Percentiles rank a stretch among this genome's conserved stretches.
These are phyloP conservation scores for Flaveria brownii DNA, from an alignment of 129 eudicot genomes.

Conservation along the genomic window DNA sequence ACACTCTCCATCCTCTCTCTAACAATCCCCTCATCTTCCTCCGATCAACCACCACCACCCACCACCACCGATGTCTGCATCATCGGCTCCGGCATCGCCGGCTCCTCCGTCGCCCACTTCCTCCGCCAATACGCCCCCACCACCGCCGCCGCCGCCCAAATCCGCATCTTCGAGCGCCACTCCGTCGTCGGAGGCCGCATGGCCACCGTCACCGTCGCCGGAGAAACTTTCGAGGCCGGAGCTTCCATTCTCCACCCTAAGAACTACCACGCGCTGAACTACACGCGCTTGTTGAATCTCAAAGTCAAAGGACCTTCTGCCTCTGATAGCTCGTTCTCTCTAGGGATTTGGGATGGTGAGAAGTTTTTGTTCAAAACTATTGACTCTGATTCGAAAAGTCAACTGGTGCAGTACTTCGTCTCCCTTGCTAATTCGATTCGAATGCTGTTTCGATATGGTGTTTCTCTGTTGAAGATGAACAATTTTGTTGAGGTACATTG, in stretches of 20 bases:
- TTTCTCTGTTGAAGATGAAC: constrained; percentile 70
- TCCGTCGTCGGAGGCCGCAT: constrained; percentile 84
- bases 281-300: constrained; percentile 45
- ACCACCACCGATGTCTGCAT: constrained; percentile 59
- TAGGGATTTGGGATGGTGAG: constrained; percentile 84
- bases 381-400: constrained; percentile 35
- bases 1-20: constrained; percentile 34
- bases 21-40: constrained; percentile 23
- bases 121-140: constrained; percentile 64
- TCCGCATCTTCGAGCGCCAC: constrained; percentile 71
- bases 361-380: constrained; percentile 66
- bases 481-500: constrained; percentile 68
- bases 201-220: constrained; percentile 80
- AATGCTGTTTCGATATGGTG: constrained; percentile 62
- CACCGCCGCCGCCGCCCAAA: constrained; percentile 26
- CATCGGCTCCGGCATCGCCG: constrained; percentile 87
- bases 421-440: constrained; percentile 50
- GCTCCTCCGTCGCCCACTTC: constrained; percentile 89
- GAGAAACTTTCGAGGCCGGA: constrained; percentile 89
- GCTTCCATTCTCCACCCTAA: constrained; percentile 89
- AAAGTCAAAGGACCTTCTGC: constrained; percentile 31
- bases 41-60: constrained; percentile 20
- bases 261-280: constrained; percentile 75
- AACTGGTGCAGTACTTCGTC: constrained; percentile 45
- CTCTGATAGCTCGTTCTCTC: constrained; percentile 39